Evolutionary conservation across 306 rosid species (phyloP).

Genomic region (Purshia tridentata): DNA sequence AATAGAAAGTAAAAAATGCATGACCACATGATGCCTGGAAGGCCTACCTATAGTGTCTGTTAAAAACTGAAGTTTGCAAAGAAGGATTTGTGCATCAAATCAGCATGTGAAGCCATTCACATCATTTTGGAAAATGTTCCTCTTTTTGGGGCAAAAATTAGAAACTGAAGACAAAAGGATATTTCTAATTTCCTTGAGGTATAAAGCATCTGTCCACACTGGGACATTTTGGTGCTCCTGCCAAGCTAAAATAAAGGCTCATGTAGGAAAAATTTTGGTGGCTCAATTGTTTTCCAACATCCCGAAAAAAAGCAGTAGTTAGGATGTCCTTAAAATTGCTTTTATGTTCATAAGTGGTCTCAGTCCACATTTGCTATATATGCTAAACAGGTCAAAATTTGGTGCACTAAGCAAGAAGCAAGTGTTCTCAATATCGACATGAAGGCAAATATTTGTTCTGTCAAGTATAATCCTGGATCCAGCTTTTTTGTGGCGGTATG

Average conservation of each 20-base stretch:
- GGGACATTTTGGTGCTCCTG: not conserved
- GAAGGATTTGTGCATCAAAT: too few relatives aligned
- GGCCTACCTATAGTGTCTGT: too few relatives aligned
- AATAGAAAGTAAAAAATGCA: too few relatives aligned
- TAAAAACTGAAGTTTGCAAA: too few relatives aligned
- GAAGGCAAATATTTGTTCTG: constrained; percentile 97
- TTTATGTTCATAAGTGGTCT: constrained; percentile 18
- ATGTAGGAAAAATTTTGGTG: not conserved
- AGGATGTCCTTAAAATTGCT: not conserved
- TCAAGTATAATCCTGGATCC: constrained; percentile 91
- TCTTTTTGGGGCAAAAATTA: too few relatives aligned
- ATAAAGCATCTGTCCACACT: not conserved
- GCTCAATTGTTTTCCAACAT: not conserved
- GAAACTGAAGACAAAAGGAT: not conserved
- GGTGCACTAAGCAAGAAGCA: constrained; percentile 79
- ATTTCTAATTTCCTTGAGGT: not conserved
- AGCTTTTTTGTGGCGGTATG: constrained; percentile 78
- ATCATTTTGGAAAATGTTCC: too few relatives aligned
- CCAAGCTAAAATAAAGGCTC: not conserved
- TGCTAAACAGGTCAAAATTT: constrained; percentile 68
- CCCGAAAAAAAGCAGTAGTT: not conserved
- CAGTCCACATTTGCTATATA: not conserved
- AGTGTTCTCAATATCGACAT: constrained; percentile 76
- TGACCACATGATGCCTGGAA: too few relatives aligned
- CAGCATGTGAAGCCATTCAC: too few relatives aligned